These are phyloP conservation scores for Mycena sanguinolenta DNA, from an alignment of 768 basidiomycete genomes.

Conservation along the genomic window DNA sequence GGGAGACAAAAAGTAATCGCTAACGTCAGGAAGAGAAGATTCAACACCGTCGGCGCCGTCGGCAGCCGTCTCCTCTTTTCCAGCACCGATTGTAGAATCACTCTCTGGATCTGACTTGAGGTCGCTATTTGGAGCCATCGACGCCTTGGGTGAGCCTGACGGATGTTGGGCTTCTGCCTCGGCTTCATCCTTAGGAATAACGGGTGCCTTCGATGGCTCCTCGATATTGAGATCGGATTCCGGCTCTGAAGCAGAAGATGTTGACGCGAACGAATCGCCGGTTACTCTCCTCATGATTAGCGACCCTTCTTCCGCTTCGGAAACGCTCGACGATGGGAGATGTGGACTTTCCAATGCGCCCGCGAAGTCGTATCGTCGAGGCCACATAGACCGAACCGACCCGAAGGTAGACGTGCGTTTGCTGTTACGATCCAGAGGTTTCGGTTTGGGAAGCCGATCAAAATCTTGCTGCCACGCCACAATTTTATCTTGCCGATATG, in stretches of 20 bases:
- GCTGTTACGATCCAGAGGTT: conserved; percentile 63
- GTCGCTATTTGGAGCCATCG: conserved; percentile 23
- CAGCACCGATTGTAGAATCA: conserved; percentile 86
- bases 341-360: conserved; percentile 67
- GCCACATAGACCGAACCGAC: conserved; percentile 81
- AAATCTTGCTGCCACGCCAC: conserved; percentile 98
- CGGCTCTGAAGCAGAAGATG: conserved; percentile 77
- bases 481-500: conserved; percentile 91
- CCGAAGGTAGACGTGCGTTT: conserved; percentile 75
- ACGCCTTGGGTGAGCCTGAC: conserved; percentile 20
- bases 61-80: conserved; percentile 47
- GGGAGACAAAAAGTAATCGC: conserved; percentile 28
- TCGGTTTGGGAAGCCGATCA: conserved; percentile 84
- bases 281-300: conserved; percentile 61
- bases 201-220: conserved; percentile 22
- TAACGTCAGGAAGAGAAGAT: conserved; percentile 42
- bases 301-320: conserved; percentile 79
- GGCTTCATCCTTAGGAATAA: conserved; percentile 1
- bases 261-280: conserved; percentile 68
- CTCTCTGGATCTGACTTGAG: conserved; percentile 78
- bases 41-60: conserved; percentile 37
- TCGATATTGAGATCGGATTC: conserved; percentile 55
- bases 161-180: neutral
- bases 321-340: conserved; percentile 74
- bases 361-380: conserved; percentile 68